Evolutionary conservation across 495 filamentous ascomycete species (phyloP), one percentile per base, ranked within the genome.

Genomic region (Daldinia vernicosa): DNA sequence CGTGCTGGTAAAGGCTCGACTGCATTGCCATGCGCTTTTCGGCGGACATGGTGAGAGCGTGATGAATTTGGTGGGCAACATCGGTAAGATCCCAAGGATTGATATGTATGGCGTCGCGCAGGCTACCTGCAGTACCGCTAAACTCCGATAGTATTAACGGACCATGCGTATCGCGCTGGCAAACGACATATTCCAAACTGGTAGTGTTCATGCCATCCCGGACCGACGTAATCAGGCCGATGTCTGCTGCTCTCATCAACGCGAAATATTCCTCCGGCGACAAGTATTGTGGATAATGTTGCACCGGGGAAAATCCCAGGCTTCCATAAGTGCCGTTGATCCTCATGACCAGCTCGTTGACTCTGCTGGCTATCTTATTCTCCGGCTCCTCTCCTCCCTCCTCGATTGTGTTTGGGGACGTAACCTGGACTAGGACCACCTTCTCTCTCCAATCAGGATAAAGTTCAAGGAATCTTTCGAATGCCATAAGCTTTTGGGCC

Each of bases 201-300:
- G 94, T 97, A 12, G 94, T 97, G 82, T 98, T 98, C 93, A 98
- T 97, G 60, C 94, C 94, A 78, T 98, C 94, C 45, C 94, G 87
- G 28, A 97, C 93, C 50, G 91, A 94, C 6, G 94, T 97, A 76
- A 97, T 97, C 40, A 98, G 81, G 24, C 93, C 94, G 32, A 97
- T 90, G 78, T 97, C 92, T 8, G 92, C 94, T 5, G 91, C 88
- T 33, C 94, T 89, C 19, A 98, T 84, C 9, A 98, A 86, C 2
- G 94, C 93, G 79, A 97, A 94, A 77, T 98, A 98, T 81, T 98
- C 94, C 64, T 91, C 89, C 59, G 88, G 88, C 28, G 88, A 89
- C 43, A 98, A 85, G 74, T 97, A 97, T 75, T 97, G 94, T 3
- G 94, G 91, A 74, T 94, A 97, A 78, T 98, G 93, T 77, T 94